Percentiles rank a stretch among this genome's conserved stretches.
Conservation (phyloP, 2,329 filamentous ascomycete species). For the Bipolaris sorokiniana region DNA sequence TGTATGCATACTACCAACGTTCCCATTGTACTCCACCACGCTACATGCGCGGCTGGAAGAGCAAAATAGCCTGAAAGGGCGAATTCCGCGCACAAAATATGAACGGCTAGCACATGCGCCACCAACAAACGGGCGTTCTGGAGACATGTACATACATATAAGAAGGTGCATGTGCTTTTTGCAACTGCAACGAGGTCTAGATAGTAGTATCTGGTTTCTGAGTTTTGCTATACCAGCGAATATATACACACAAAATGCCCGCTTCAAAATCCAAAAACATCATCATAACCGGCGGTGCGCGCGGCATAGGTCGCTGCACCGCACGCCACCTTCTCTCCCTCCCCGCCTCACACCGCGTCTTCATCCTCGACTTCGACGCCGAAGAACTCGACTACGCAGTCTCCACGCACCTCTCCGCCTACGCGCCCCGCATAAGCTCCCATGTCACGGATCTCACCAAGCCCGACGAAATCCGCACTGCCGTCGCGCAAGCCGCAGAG, state of each 20-base stretch:
- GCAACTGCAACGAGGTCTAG: no score
- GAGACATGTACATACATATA: background rate
- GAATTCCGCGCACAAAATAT: background rate
- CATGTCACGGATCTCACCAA: constrained; percentile 48
- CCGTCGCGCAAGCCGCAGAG: constrained; percentile 46
- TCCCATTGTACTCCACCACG: background rate
- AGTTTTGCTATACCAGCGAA: background rate
- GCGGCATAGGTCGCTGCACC: constrained; percentile 54
- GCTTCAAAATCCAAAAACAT: constrained; percentile 34
- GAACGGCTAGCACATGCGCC: no score
- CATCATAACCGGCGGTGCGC: constrained; percentile 51
- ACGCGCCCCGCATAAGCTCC: constrained; percentile 35
- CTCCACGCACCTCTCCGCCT: constrained; percentile 39
- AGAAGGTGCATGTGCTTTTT: background rate
- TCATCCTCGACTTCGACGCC: constrained; percentile 53
- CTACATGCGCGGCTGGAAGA: background rate
- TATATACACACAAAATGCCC: constrained; percentile 16
- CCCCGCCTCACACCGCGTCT: constrained; percentile 50
- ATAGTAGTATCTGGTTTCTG: no score
- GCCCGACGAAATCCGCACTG: constrained; percentile 30
- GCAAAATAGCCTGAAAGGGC: constrained; percentile 20
- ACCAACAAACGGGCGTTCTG: background rate
- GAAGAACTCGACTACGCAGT: constrained; percentile 43
- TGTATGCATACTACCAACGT: background rate
- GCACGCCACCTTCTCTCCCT: constrained; percentile 50